Evolutionary conservation across 2,329 filamentous ascomycete species (phyloP).

Genomic region (Ophiostoma angusticollis): DNA sequence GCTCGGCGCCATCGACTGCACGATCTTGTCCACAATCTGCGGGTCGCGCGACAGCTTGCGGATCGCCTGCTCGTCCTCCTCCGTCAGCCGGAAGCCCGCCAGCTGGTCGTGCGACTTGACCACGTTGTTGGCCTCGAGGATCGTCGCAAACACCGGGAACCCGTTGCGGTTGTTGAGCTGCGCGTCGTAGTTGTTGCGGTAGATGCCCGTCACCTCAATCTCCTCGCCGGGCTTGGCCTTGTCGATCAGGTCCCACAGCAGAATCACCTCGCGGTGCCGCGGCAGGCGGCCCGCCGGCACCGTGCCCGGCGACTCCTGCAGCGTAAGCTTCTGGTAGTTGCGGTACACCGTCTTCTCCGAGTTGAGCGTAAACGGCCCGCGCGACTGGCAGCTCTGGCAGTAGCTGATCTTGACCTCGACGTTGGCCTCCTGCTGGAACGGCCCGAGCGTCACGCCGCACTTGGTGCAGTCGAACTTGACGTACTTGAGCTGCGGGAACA

Average conservation of each 20-base stretch:
- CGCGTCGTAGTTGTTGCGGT: constrained; percentile 96
- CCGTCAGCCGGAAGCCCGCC: constrained; percentile 87
- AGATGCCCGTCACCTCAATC: constrained; percentile 91
- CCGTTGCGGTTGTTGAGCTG: constrained; percentile 97
- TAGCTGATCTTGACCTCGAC: constrained; percentile 92
- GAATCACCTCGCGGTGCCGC: constrained; percentile 82
- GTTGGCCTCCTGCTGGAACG: constrained; percentile 95
- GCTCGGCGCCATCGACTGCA: constrained; percentile 87
- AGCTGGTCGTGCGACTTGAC: constrained; percentile 96
- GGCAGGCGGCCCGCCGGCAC: constrained; percentile 92
- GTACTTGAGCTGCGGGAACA: constrained; percentile 96
- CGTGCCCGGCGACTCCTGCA: constrained; percentile 94
- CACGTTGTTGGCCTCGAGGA: constrained; percentile 93
- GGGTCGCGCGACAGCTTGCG: constrained; percentile 79
- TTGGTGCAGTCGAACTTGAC: constrained; percentile 97
- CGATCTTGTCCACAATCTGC: constrained; percentile 82
- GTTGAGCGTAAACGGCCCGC: constrained; percentile 89
- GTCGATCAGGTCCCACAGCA: constrained; percentile 95
- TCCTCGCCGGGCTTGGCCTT: constrained; percentile 94
- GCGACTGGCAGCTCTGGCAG: constrained; percentile 92
- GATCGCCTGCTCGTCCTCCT: constrained; percentile 88
- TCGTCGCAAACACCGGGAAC: constrained; percentile 95
- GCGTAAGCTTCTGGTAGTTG: constrained; percentile 94
- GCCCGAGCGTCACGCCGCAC: constrained; percentile 81
- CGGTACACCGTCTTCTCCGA: constrained; percentile 97